Evolutionary conservation across 768 basidiomycete genomes (phyloP).

Genomic region (Lentinus tigrinus): DNA sequence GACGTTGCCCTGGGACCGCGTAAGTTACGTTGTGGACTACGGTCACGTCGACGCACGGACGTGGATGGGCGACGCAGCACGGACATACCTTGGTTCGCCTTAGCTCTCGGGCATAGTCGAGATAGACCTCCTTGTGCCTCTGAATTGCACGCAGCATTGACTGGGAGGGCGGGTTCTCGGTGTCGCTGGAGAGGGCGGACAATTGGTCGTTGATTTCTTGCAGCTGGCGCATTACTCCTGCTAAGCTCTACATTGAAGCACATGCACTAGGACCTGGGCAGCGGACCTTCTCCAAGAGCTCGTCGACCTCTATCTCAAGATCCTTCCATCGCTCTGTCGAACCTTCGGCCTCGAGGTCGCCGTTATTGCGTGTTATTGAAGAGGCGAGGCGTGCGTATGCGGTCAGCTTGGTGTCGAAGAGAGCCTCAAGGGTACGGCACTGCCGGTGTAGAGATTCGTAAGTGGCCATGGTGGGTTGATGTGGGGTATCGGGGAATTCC

Average conservation of each 20-base stretch:
- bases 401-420: conserved; percentile 88
- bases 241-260: conserved; percentile 15
- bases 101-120: conserved; percentile 85
- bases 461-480: conserved; percentile 50
- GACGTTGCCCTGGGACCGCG: conserved; percentile 61
- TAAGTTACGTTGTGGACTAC: not conserved
- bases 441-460: conserved; percentile 91
- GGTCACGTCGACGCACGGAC: not conserved
- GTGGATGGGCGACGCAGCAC: not conserved
- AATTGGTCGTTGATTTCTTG: conserved; percentile 86
- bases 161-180: conserved; percentile 70
- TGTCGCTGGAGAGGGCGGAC: conserved; percentile 59
- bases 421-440: conserved; percentile 89
- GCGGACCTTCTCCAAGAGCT: conserved; percentile 79
- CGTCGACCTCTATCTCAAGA: conserved; percentile 83
- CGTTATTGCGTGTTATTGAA: conserved; percentile 50
- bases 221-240: conserved; percentile 48
- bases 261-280: not conserved
- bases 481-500: not conserved
- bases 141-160: conserved; percentile 89
- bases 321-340: conserved; percentile 76
- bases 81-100: conserved; percentile 73
- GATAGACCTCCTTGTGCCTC: conserved; percentile 85
- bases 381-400: conserved; percentile 87
- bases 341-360: conserved; percentile 69